Percentiles rank a stretch among this genome's conserved stretches.
phyloP scores from a whole-genome alignment of 2,329 filamentous ascomycete genomes.

The Aspergillus chevalieri region DNA sequence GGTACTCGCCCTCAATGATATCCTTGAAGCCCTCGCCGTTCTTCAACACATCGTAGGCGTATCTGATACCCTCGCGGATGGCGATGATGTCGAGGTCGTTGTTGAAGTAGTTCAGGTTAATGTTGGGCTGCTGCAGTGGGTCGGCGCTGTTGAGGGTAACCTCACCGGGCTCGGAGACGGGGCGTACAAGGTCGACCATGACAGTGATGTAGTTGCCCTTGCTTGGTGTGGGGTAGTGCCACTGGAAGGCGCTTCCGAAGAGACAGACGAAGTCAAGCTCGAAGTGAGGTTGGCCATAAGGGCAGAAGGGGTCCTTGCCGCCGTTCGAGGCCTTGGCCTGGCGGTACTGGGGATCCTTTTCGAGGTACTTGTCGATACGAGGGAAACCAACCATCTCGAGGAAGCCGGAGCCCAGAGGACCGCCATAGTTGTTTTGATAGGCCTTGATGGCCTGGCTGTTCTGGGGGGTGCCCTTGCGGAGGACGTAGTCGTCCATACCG shows the following conservation, averaged over 20 bases:
- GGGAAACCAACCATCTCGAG: background rate
- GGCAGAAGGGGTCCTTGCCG: slow-evolving; percentile 47
- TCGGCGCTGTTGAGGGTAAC: slow-evolving; percentile 33
- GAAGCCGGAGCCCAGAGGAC: background rate
- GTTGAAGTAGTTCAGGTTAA: slow-evolving; percentile 40
- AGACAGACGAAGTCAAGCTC: slow-evolving; percentile 56
- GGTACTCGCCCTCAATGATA: slow-evolving; percentile 39
- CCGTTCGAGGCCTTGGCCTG: slow-evolving; percentile 33
- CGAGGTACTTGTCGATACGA: slow-evolving; percentile 20
- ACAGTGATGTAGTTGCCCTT: slow-evolving; percentile 49
- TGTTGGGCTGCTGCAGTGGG: slow-evolving; percentile 27
- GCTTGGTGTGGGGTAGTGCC: slow-evolving; percentile 35
- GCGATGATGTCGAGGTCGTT: slow-evolving; percentile 49
- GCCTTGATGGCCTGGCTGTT: background rate
- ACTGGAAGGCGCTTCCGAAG: slow-evolving; percentile 47
- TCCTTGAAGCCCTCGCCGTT: slow-evolving; percentile 48
- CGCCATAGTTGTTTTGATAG: background rate
- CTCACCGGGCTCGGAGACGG: slow-evolving; percentile 37
- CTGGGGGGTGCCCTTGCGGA: slow-evolving; percentile 11
- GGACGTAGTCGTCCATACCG: slow-evolving; percentile 28
- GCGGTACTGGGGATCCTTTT: slow-evolving; percentile 42
- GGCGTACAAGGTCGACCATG: slow-evolving; percentile 44
- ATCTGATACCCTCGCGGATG: slow-evolving; percentile 52
- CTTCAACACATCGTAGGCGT: slow-evolving; percentile 46
- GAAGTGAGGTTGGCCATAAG: slow-evolving; percentile 52